Evolutionary conservation across 1,139 yeast genomes (phyloP), one percentile per base, ranked within the genome.

Genomic region (Blastobotrys illinoisensis): DNA sequence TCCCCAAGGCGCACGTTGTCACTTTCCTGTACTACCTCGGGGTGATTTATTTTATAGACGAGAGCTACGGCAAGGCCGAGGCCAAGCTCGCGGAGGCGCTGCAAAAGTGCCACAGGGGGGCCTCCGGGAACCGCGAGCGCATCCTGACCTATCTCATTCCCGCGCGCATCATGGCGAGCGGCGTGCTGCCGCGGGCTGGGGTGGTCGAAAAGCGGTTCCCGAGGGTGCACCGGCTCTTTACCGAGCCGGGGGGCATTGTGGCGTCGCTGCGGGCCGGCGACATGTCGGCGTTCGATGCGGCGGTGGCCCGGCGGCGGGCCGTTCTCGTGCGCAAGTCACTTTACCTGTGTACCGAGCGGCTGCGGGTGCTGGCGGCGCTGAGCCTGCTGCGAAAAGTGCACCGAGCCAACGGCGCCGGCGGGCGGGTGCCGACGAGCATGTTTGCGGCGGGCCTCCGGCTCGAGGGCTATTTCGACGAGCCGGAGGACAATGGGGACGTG

Each of bases 1-100:
- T 78, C 26, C 77, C 80, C 21, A 79, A 77, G 60, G 71, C 80
- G 9, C 83, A 85, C 54, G 76, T 81, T 9, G 79, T 82, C 9
- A 79, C 82, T 1, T 88, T 81, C 65, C 71, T 81, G 50, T 89
- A 85, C 69, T 87, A 83, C 68, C 76, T 82, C 61, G 86, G 91
- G 0, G 73, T 85, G 16, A 71, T 86, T 47, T 74, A 80, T 48
- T 76, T 86, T 51, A 83, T 83, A 62, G 86, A 84, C 56, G 83
- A 81, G 43, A 83, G 85, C 52, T 83, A 81, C 60, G 67, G 56
- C 1, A 68, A 70, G 9, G 85, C 88, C 4, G 79, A 78, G 54
- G 66, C 66, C 9, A 76, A 79, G 58, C 74, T 88, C 51, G 67
- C 73, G 16, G 64, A 69, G 47, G 88, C 90, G 0, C 71, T 81